A percentile compares a stretch with the other conserved stretches of the same genome.
These are phyloP conservation scores for Paragyromitra xinjiangensis DNA, from an alignment of 495 filamentous ascomycete species.

Conservation along the genomic window DNA sequence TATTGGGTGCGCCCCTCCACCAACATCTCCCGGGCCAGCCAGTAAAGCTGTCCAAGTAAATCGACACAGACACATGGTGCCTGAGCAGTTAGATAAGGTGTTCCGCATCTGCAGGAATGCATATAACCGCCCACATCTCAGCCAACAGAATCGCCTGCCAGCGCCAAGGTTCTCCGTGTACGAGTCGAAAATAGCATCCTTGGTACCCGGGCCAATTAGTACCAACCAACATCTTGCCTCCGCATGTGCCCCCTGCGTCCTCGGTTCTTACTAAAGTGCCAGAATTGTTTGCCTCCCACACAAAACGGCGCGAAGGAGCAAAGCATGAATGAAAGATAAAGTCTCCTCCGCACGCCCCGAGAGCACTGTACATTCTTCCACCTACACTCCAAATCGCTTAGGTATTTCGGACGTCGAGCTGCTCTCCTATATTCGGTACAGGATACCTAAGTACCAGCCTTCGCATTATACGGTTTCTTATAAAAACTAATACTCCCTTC, in stretches of 20 bases:
- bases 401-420: slow-evolving; percentile 16
- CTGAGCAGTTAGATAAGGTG: slow-evolving; percentile 34
- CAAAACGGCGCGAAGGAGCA: slow-evolving; percentile 27
- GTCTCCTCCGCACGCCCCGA: slow-evolving; percentile 31
- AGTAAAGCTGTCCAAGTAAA: slow-evolving; percentile 31
- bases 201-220: slow-evolving; percentile 35
- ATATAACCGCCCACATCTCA: slow-evolving; percentile 44
- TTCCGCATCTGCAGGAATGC: slow-evolving; percentile 32
- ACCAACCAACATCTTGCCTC: slow-evolving; percentile 30
- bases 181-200: slow-evolving; percentile 43
- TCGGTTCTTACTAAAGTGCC: slow-evolving; percentile 20
- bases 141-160: slow-evolving; percentile 27
- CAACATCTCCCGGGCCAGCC: slow-evolving; percentile 30
- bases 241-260: slow-evolving; percentile 36
- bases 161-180: slow-evolving; percentile 31
- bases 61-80: slow-evolving; percentile 34
- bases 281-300: slow-evolving; percentile 19
- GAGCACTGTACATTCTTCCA: slow-evolving; percentile 2
- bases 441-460: slow-evolving; percentile 5
- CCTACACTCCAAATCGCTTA: slow-evolving; percentile 22
- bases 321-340: slow-evolving; percentile 35
- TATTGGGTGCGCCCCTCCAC: slow-evolving; percentile 16
- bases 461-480: not conserved
- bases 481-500: not conserved
- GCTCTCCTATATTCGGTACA: slow-evolving; percentile 11